A percentile compares a stretch with the other conserved stretches of the same genome.
Conservation (phyloP, 768 basidiomycete genomes). For the Mycena venus region DNA sequence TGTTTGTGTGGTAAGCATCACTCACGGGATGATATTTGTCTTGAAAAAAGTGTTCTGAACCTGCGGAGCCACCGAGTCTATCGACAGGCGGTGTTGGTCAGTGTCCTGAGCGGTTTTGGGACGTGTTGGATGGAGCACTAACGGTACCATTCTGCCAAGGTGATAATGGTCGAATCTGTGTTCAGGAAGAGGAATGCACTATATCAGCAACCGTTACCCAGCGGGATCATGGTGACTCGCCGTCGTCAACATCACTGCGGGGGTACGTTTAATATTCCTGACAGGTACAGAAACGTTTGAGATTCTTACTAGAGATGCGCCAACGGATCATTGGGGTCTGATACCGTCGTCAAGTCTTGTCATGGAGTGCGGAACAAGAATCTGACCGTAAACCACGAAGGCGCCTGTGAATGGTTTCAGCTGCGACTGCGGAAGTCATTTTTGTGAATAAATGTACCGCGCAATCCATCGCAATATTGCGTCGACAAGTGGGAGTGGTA, state of each 20-base stretch:
- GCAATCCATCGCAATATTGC: no score
- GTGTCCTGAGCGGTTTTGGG: neutral
- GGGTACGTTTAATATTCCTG: neutral
- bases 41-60: slow-evolving; percentile 47
- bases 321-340: slow-evolving; percentile 2
- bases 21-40: slow-evolving; percentile 46
- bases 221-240: neutral
- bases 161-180: slow-evolving; percentile 1
- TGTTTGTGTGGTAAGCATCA: neutral
- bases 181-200: neutral
- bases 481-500: slow-evolving; percentile 18
- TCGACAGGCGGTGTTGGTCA: neutral
- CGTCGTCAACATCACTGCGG: slow-evolving; percentile 16
- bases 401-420: neutral
- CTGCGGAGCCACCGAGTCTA: slow-evolving; percentile 51
- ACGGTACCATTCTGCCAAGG: slow-evolving; percentile 14
- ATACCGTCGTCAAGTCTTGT: neutral
- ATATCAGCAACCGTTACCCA: neutral
- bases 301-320: neutral
- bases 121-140: neutral
- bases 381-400: slow-evolving; percentile 2
- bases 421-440: no score
- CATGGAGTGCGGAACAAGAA: no score
- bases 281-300: neutral
- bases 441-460: neutral